Evolutionary conservation across 352 stramenopile species (phyloP), one percentile per base, ranked within the genome.

Genomic region (Phytophthora sp.): DNA sequence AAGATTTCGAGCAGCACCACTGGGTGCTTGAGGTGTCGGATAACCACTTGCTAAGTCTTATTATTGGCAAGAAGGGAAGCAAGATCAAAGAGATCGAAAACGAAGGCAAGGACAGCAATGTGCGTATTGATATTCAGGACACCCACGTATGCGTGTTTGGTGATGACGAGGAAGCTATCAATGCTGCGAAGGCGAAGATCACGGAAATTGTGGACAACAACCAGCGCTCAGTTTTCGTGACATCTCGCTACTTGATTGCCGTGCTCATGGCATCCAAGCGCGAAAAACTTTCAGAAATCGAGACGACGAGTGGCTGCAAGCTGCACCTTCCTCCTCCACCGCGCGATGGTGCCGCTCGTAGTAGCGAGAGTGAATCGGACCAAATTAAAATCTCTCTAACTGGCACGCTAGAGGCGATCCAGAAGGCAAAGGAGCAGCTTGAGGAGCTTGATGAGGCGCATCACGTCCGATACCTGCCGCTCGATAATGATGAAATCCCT

Each of bases 11-110:
- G 56, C 57, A 51, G 18, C 69, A 78, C 46, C 77, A 89, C 54
- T 91, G 81, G 77, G 50, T 89, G 3, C 69, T 74, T 27, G 76
- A 92, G 39, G 74, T 92, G 28, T 38, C 61, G 4, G 82, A 94
- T 46, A 67, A 76, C 32, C 77, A 84, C 41, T 30, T 88, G 24
- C 58, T 94, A 37, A 94, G 85, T 46, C 66, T 91, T 20, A 90
- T 94, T 37, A 92, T 94, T 44, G 85, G 85, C 52, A 92, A 92
- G 64, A 94, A 92, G 51, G 85, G 85, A 8, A 66, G 64, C 45
- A 89, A 83, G 51, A 94, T 94, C 66, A 91, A 92, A 55, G 59
- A 88, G 45, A 82, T 94, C 28, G 85, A 92, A 38, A 67, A 63
- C 2, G 76, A 80, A 51, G 73, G 75, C 43, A 76, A 79, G 35